These are phyloP conservation scores for Eucalyptus grandis DNA, from an alignment of 345 rosid genomes.

Conservation along the genomic window DNA sequence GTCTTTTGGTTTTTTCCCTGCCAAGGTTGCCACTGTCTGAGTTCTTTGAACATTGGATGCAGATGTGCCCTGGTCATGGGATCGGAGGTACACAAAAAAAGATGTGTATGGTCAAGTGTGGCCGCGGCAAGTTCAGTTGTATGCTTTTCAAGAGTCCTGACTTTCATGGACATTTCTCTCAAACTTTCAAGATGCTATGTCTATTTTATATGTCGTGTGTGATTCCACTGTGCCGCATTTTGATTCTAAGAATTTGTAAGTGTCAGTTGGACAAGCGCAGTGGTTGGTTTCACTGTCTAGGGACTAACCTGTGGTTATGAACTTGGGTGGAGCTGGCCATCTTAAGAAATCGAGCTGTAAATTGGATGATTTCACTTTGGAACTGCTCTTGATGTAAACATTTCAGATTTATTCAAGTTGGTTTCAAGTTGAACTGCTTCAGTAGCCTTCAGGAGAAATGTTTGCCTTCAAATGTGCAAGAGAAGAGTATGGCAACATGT, in stretches of 20 bases:
- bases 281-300: not conserved
- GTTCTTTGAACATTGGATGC: not conserved
- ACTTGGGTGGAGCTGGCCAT: not conserved
- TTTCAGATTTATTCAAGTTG: not conserved
- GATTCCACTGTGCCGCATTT: not conserved
- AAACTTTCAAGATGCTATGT: not conserved
- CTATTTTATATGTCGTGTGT: not conserved
- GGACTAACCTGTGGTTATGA: not conserved
- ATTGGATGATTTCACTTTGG: not conserved
- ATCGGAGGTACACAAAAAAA: conserved; percentile 53
- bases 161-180: not conserved
- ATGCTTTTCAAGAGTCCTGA: conserved; percentile 11
- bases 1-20: not conserved
- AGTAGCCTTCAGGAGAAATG: not conserved
- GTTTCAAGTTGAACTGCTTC: not conserved
- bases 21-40: not conserved
- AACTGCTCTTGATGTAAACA: not conserved
- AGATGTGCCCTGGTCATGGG: conserved; percentile 99
- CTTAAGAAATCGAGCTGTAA: not conserved
- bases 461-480: not conserved
- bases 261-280: not conserved
- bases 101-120: conserved; percentile 83
- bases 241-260: not conserved
- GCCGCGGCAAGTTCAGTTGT: conserved; percentile 39
- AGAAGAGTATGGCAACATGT: not conserved